Evolutionary conservation across 495 filamentous ascomycete genomes (phyloP), one percentile per base, ranked within the genome.

Genomic region (Corynascus novoguineensis): DNA sequence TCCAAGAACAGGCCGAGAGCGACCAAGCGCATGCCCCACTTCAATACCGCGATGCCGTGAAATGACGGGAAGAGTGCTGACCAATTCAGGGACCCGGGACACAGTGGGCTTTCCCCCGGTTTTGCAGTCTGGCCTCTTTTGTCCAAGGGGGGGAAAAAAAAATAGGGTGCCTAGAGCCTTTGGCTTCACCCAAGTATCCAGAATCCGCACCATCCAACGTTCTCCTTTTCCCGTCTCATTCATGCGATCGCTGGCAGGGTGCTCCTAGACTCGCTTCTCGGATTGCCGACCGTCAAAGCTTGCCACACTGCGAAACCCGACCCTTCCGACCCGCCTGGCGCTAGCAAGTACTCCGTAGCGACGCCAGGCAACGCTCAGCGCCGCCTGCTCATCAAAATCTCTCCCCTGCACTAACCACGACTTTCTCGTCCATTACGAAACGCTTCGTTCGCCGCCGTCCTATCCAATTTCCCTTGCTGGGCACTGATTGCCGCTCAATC

Each of bases 51-150:
- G 55, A 67, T 60, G 44, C 53, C 55, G 53, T 53, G 50, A 59
- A 51, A 60, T 54, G 52, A 41, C n/a, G 55, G 21, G 38, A 47
- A 55, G 44, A 27, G 44, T 48, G 60, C 53, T 68, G 63, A 68
- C 66, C 65, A 68, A 68, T 66, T 68, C 65, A 64, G 57, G 63
- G 64, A 57, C 62, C 56, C 27, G 53, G 50, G 35, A 50, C 41
- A 5, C 40, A 28, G 51, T 56, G 51, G 50, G 56, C 27, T 27
- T 27, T 32, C 61, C 64, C 58, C 53, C 53, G 47, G 42, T 51
- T 56, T 45, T 52, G 40, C 32, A 12, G 17, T 47, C 37, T 57
- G 53, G 53, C 53, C 54, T 57, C 58, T 56, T 61, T 40, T 52
- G n/a, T 42, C 15, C 19, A 47, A n/a, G n/a, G n/a, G n/a, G n/a